Evolutionary conservation across 2,329 filamentous ascomycete genomes (phyloP).

Genomic region (Purpureocillium lavendulum): DNA sequence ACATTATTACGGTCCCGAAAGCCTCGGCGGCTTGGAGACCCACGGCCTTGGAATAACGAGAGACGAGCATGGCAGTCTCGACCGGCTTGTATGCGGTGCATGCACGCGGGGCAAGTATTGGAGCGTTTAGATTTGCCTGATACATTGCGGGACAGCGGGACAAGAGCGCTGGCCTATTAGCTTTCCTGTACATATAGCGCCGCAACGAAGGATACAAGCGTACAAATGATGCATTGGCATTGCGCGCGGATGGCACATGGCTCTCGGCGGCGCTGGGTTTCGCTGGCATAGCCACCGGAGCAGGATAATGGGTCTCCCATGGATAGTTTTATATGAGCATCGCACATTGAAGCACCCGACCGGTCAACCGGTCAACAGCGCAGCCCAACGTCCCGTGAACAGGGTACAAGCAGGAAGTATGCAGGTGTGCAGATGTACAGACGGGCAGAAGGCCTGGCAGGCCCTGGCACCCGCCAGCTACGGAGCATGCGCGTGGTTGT

Average conservation of each 20-base stretch:
- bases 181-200: constrained; percentile 1
- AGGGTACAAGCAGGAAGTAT: too few species aligned
- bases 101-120: neutral
- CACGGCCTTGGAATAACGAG: constrained; percentile 1
- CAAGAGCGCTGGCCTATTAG: neutral
- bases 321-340: too few species aligned
- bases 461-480: too few species aligned
- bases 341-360: too few species aligned
- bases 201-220: neutral
- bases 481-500: too few species aligned
- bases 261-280: neutral
- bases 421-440: too few species aligned
- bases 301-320: neutral
- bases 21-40: neutral
- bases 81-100: neutral
- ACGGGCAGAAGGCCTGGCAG: too few species aligned
- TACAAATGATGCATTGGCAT: neutral
- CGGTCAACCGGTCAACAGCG: too few species aligned
- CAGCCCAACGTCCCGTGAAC: too few species aligned
- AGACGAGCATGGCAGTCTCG: neutral
- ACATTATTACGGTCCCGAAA: neutral
- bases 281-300: neutral
- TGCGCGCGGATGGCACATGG: neutral
- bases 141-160: neutral
- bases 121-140: neutral